Base-by-base conservation (phyloP, 2,329 filamentous ascomycete genomes). In the Neopestalotiopsis clavispora region DNA sequence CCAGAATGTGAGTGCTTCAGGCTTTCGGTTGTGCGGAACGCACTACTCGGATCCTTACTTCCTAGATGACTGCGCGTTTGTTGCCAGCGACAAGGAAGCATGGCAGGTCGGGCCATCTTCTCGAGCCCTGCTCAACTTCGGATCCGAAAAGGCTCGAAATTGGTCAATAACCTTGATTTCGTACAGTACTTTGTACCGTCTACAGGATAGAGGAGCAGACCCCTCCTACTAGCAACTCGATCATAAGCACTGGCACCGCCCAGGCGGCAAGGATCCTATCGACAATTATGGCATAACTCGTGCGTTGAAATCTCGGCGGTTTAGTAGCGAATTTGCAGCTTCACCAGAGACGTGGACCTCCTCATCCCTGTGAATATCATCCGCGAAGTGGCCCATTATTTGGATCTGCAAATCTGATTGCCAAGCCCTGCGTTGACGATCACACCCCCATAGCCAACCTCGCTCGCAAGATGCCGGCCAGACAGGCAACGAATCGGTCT, bases 361-460 rank as follows among this genome's bases (percentile, higher is more conserved):
- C 32, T 10, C 13, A 61, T 61, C 59, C 59, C 32, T 61, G 59
- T 38, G 59, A 61, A 61, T 61, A 61, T 61, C 59, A 61, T 61
- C 59, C 59, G 59, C 32, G 4, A 20, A 34, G 32, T 40, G 32
- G 28, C 32, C 59, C 59, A 34, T 61, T 34, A 34, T 61, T 52
- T 52, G 14, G 59, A 61, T 61, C 59, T 61, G 59, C 59, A 61
- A 30, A 59, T 34, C 32, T 38, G 59, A 38, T 14, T 20, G 59
- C 59, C 59, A 61, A 61, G 59, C 28, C 30, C 59, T 61, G 59
- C 59, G 59, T 20, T 61, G 59, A 61, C 59, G 59, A 61, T 61
- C 59, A 61, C 59, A 10, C n/a, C 59, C 59, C 59, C 59, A 61
- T 61, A 34, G 28, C 28, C 32, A 34, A 61, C 28, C 28, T 34